Evolutionary conservation across 1,284 basidiomycete genomes (phyloP).

Genomic region (Tetrapyrgos nigripes): DNA sequence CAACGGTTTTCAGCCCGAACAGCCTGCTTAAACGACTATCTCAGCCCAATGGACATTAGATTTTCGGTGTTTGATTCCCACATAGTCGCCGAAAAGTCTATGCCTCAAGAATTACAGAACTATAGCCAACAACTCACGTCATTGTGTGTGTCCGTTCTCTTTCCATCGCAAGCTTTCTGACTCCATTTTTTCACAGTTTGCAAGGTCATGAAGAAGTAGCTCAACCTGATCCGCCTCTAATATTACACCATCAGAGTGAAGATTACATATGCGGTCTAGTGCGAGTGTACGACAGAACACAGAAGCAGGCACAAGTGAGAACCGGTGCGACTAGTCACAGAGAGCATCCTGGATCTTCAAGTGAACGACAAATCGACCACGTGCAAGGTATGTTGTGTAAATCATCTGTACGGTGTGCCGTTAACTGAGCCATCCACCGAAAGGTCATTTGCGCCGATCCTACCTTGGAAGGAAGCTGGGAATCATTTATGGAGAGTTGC

Average conservation of each 20-base stretch:
- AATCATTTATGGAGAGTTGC: slow-evolving; percentile 57
- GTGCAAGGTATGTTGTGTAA: slow-evolving; percentile 55
- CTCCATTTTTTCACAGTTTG: slow-evolving; percentile 33
- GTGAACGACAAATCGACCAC: slow-evolving; percentile 55
- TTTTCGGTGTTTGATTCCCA: slow-evolving; percentile 47
- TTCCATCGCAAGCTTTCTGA: background rate
- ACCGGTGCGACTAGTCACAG: slow-evolving; percentile 38
- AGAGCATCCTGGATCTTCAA: slow-evolving; percentile 61
- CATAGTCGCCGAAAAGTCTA: slow-evolving; percentile 32
- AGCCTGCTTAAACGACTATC: slow-evolving; percentile 12
- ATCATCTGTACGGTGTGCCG: background rate
- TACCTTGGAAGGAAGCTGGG: slow-evolving; percentile 52
- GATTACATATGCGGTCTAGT: slow-evolving; percentile 57
- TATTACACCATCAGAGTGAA: slow-evolving; percentile 43
- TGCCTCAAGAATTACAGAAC: slow-evolving; percentile 49
- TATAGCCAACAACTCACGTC: slow-evolving; percentile 48
- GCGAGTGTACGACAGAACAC: slow-evolving; percentile 55
- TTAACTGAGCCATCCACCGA: too few relatives aligned
- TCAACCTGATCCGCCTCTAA: slow-evolving; percentile 61
- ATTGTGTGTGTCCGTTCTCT: slow-evolving; percentile 47
- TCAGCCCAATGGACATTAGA: slow-evolving; percentile 58
- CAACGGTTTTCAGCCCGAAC: slow-evolving; percentile 1
- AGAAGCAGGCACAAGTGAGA: slow-evolving; percentile 31
- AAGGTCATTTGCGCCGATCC: slow-evolving; percentile 57
- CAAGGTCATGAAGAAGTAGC: slow-evolving; percentile 29